These are phyloP conservation scores for Kodamaea derodonti DNA, from an alignment of 1,139 yeast genomes.

Conservation along the genomic window DNA sequence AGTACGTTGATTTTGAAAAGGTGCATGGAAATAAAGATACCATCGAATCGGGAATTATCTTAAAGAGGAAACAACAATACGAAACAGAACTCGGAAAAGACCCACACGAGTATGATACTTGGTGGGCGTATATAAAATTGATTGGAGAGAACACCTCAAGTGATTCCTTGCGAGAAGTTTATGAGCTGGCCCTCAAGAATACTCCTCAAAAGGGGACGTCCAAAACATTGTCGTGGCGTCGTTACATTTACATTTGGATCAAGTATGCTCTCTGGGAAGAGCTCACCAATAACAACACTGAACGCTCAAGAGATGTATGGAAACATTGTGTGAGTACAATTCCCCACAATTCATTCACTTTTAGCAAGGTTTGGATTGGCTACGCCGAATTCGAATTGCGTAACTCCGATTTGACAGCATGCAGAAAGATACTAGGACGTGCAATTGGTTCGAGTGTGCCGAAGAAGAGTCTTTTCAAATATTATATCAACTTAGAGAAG, in stretches of 20 bases:
- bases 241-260: slow-evolving; percentile 70
- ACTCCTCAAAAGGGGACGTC: neutral
- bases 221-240: slow-evolving; percentile 46
- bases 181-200: neutral
- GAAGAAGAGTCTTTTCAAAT: slow-evolving; percentile 54
- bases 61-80: slow-evolving; percentile 55
- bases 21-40: slow-evolving; percentile 55
- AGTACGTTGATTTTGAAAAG: slow-evolving; percentile 60
- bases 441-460: slow-evolving; percentile 60
- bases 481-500: slow-evolving; percentile 59
- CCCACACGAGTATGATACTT: slow-evolving; percentile 64
- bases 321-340: slow-evolving; percentile 43
- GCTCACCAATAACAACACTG: slow-evolving; percentile 38
- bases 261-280: slow-evolving; percentile 66
- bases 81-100: slow-evolving; percentile 43
- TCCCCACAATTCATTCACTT: slow-evolving; percentile 59
- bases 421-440: slow-evolving; percentile 70
- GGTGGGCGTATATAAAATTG: slow-evolving; percentile 69
- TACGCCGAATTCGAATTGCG: slow-evolving; percentile 76
- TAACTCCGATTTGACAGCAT: slow-evolving; percentile 41
- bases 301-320: slow-evolving; percentile 51
- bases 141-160: slow-evolving; percentile 11
- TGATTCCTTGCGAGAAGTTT: slow-evolving; percentile 19
- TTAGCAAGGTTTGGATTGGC: slow-evolving; percentile 71
- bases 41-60: slow-evolving; percentile 48